phyloP scores from a whole-genome alignment of 163 green algal genomes.

The Scenedesmus sp. region DNA sequence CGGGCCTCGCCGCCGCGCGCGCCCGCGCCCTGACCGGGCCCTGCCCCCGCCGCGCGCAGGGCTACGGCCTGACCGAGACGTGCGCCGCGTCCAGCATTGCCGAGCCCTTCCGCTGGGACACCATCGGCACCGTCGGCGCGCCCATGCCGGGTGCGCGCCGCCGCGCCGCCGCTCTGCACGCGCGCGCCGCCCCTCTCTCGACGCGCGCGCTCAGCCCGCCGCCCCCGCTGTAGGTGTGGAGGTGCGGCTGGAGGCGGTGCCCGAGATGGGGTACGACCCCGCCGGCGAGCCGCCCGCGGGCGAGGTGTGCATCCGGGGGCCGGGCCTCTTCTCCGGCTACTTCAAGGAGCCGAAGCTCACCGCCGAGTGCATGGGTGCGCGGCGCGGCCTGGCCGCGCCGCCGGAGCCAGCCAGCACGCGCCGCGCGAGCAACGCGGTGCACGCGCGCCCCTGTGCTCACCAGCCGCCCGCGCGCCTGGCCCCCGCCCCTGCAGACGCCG shows the following conservation, averaged over 20 bases:
- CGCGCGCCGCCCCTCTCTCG: too few relatives aligned
- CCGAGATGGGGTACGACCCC: constrained; percentile 70
- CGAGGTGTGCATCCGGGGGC: constrained; percentile 86
- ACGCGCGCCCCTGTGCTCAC: too few relatives aligned
- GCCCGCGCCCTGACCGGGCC: neutral
- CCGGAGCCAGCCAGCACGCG: too few relatives aligned
- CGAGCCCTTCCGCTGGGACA: constrained; percentile 48
- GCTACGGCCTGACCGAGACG: constrained; percentile 95
- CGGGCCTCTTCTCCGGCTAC: constrained; percentile 86
- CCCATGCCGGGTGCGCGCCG: constrained; percentile 49
- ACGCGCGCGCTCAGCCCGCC: too few relatives aligned
- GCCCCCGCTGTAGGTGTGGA: too few relatives aligned
- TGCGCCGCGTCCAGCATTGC: constrained; percentile 83
- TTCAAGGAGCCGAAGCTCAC: constrained; percentile 86
- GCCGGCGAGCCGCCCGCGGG: constrained; percentile 57
- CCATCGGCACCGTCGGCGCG: constrained; percentile 50
- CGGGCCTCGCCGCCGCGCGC: neutral
- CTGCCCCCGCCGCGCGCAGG: constrained; percentile 54
- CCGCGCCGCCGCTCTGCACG: too few relatives aligned
- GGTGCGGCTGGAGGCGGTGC: constrained; percentile 61
- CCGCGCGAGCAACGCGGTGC: too few relatives aligned
- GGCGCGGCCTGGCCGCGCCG: too few relatives aligned
- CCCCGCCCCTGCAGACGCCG: constrained; percentile 53
- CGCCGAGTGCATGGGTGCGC: constrained; percentile 25
- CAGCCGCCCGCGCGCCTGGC: too few relatives aligned